Evolutionary conservation across 345 rosid genomes (phyloP), one percentile per base, ranked within the genome.

Genomic region (Eutrema japonicum): DNA sequence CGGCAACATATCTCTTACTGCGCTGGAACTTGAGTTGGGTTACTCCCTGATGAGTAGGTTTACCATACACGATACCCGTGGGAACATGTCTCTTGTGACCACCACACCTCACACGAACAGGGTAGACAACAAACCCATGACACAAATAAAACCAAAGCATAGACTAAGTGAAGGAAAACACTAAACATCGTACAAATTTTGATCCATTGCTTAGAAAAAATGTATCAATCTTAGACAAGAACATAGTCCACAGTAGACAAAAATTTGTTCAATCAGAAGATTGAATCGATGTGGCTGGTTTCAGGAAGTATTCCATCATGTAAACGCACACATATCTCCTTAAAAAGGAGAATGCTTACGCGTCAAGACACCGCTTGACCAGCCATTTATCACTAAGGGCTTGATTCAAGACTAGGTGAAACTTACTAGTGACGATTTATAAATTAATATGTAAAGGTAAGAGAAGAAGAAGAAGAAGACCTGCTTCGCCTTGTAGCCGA

Each of bases 401-500:
- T 51, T n/a, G 36, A 54, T n/a, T 52, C 49, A 3, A 41, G 3
- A 4, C 1, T 9, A 41, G 22, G n/a, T n/a, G n/a, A n/a, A n/a
- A n/a, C n/a, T n/a, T n/a, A n/a, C n/a, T n/a, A n/a, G n/a, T n/a
- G n/a, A n/a, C n/a, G n/a, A n/a, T n/a, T n/a, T n/a, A n/a, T n/a
- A n/a, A n/a, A n/a, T n/a, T n/a, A n/a, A n/a, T n/a, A n/a, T n/a
- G 3, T 29, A 7, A 41, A 35, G 16, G 7, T 7, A 30, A n/a
- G 10, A 58, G 2, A n/a, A 4, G 5, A 26, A 1, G 18, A 27
- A 38, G 18, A 18, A 18, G 7, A 61, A 38, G 29, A 92, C 99
- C 98, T 96, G 98, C 82, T 96, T 96, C 77, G 99, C 99, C 80
- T 96, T 96, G 90, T 92, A 96, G 30, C 98, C 99, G 55, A 92